Evolutionary conservation across 2,329 filamentous ascomycete species (phyloP), one percentile per base, ranked within the genome.

Genomic region (Hypoxylon sp.): DNA sequence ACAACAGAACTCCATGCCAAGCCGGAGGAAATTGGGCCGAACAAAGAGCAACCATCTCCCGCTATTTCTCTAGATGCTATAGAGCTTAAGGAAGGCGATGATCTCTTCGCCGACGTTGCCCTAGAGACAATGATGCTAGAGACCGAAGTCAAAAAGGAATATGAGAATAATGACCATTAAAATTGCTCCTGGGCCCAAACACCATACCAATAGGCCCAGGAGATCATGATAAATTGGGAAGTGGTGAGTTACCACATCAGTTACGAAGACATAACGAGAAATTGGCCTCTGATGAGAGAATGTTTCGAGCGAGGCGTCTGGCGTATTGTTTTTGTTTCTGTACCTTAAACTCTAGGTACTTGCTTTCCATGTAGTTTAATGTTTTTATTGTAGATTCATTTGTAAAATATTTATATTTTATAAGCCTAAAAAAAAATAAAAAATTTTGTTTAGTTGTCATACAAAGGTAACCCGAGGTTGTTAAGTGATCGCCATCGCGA

Each of bases 71-170:
- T 44, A 8, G 29, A 47, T 22, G 24, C 14, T 31, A 35, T 24
- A 50, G 3, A 37, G 3, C n/a, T 52, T 24, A 29, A 31, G 24
- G 13, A n/a, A 22, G 53, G 26, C 22, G 29, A 51, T 14, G 64
- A 67, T 55, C 55, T 67, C 35, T 70, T 70, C 31, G 52, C 57
- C 22, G 51, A 59, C 10, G 13, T 24, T 19, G 39, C 39, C 9
- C 4, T 44, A 11, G 39, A 44, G 9, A 22, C 17, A 19, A 0
- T 22, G 8, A 10, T 52, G 52, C 58, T 19, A 47, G 53, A 63
- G 47, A 53, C 39, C 53, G 46, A 47, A 11, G 26, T 52, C 17
- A 51, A 42, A 35, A 14, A 19, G 35, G 31, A 31, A 13, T 31
- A 10, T 6, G 13, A 48, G 22, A 19, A 59, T 9, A n/a, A 50